These are phyloP conservation scores for Termitomyces sp. DNA, from an alignment of 768 basidiomycete genomes.

Conservation along the genomic window DNA sequence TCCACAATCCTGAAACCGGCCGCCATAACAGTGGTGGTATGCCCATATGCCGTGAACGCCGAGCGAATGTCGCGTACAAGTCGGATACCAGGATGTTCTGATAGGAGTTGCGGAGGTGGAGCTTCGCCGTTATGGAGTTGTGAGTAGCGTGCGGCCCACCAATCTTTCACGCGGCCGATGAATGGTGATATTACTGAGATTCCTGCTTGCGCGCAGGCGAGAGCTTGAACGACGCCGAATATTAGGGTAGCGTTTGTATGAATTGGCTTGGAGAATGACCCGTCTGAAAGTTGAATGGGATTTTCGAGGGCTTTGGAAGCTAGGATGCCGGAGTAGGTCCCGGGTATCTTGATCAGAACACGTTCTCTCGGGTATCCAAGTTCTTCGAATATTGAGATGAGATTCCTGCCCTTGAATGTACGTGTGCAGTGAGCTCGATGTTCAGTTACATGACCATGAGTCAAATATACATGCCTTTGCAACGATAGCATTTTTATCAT, in stretches of 20 bases:
- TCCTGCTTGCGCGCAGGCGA: conserved; percentile 34
- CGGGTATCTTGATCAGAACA: conserved; percentile 33
- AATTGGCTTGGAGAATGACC: conserved; percentile 16
- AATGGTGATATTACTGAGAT: conserved; percentile 32
- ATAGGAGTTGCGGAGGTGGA: conserved; percentile 14
- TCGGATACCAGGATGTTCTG: conserved; percentile 27
- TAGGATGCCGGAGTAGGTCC: conserved; percentile 29
- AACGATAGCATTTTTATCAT: conserved; percentile 24
- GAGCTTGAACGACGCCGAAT: conserved; percentile 30
- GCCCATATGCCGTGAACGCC: conserved; percentile 21
- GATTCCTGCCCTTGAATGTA: conserved; percentile 17
- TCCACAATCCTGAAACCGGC: conserved; percentile 30
- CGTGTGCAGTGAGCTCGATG: not conserved
- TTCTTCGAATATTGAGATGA: conserved; percentile 27
- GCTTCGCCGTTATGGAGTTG: conserved; percentile 8
- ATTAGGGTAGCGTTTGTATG: conserved; percentile 35
- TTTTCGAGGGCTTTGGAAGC: conserved; percentile 28
- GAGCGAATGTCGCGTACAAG: conserved; percentile 27
- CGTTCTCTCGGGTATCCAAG: conserved; percentile 24
- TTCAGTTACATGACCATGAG: not conserved
- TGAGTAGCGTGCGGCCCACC: conserved; percentile 24
- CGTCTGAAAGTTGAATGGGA: not conserved
- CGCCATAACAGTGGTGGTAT: conserved; percentile 29
- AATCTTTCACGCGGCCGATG: conserved; percentile 37
- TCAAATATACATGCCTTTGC: conserved; percentile 15